Conservation (phyloP, 805 yeast species). For the Lipomyces sp. region DNA sequence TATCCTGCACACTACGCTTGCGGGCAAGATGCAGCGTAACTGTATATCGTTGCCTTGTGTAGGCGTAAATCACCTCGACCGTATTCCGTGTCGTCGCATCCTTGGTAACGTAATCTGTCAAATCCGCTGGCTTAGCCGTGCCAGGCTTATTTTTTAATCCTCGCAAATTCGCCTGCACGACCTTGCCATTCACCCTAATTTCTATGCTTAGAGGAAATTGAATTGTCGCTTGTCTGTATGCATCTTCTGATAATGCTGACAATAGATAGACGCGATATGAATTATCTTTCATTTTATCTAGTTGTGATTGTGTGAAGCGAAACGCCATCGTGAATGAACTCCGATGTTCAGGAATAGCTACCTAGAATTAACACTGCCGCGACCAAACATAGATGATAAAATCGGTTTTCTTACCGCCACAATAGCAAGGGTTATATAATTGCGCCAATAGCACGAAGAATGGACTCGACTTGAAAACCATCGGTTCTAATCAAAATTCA, state of each 20-base stretch:
- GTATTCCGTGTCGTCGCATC: conserved; percentile 45
- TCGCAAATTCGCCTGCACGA: conserved; percentile 59
- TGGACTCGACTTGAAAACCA: conserved; percentile 40
- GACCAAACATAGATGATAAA: background rate
- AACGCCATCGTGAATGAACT: conserved; percentile 44
- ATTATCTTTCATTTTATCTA: conserved; percentile 44
- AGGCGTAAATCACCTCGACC: conserved; percentile 62
- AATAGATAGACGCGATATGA: conserved; percentile 55
- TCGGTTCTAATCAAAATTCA: background rate
- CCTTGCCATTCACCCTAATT: conserved; percentile 60
- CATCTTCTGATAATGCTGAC: conserved; percentile 48
- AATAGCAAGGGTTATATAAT: conserved; percentile 35
- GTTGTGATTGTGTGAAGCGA: conserved; percentile 52
- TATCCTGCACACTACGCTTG: conserved; percentile 48
- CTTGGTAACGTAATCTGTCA: conserved; percentile 56
- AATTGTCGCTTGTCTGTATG: conserved; percentile 44
- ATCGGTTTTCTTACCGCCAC: conserved; percentile 18
- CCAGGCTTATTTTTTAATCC: conserved; percentile 81
- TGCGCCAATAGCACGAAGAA: conserved; percentile 37
- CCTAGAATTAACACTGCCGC: background rate
- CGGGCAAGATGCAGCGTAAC: conserved; percentile 66
- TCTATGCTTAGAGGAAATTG: conserved; percentile 77
- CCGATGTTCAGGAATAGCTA: conserved; percentile 18
- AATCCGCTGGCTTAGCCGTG: conserved; percentile 79
- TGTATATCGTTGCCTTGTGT: conserved; percentile 56